A percentile compares a stretch with the other conserved stretches of the same genome.
Conservation (phyloP, 768 basidiomycete genomes). For the Macrolepiota dolichaula region DNA sequence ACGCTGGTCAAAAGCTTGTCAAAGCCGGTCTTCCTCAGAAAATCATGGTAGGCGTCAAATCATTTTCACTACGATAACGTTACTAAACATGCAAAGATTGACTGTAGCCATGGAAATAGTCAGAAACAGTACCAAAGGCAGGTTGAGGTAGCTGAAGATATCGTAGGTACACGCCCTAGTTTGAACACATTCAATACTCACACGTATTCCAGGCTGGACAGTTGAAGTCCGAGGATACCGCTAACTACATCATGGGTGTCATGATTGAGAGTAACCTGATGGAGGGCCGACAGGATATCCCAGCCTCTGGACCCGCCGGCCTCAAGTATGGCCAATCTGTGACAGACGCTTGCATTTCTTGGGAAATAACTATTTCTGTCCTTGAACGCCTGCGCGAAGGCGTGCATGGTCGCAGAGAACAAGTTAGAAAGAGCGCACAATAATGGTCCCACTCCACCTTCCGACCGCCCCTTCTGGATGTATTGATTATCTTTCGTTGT, state of each 20-base stretch:
- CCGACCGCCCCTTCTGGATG: neutral
- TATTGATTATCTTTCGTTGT: neutral
- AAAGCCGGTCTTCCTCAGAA: conserved; percentile 79
- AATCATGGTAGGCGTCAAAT: conserved; percentile 68
- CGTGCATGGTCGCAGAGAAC: conserved; percentile 70
- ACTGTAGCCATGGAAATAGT: conserved; percentile 97
- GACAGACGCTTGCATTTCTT: conserved; percentile 87
- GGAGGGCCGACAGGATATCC: conserved; percentile 85
- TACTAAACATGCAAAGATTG: conserved; percentile 52
- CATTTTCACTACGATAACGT: neutral
- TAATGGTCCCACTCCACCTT: neutral
- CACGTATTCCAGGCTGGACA: conserved; percentile 55
- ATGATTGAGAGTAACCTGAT: conserved; percentile 95
- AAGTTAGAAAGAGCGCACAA: conserved; percentile 32
- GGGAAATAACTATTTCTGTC: conserved; percentile 80
- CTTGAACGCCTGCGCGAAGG: conserved; percentile 87
- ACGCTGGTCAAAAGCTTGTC: conserved; percentile 65
- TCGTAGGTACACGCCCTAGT: conserved; percentile 49
- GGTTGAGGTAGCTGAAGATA: conserved; percentile 83
- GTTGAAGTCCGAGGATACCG: conserved; percentile 68
- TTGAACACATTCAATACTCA: conserved; percentile 14
- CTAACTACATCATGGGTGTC: conserved; percentile 78
- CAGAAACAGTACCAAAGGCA: conserved; percentile 90
- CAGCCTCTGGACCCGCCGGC: conserved; percentile 63
- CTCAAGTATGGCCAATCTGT: conserved; percentile 84